Base-by-base conservation (phyloP, 129 eudicot genomes). In the Dittrichia graveolens region DNA sequence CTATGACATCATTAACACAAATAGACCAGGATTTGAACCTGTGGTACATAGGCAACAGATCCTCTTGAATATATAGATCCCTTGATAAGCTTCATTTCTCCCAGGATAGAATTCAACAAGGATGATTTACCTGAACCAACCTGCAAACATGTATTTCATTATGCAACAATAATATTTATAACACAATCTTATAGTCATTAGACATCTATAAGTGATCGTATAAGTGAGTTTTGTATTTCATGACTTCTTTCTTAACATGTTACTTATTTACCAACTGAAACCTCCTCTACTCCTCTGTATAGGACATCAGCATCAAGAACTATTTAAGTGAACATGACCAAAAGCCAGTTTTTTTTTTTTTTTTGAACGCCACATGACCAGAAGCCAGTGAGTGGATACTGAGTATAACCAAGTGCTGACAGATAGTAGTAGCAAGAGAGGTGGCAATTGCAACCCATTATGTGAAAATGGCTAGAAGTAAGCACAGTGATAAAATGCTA, bases 111-210 rank as follows among this genome's bases (percentile, higher is more conserved):
- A 75, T 84, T 83, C 65, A 93, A 79, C 74, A 93, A 78, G 75
- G 98, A 93, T 55, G 98, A 93, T 84, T 93, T 93, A 24, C 98
- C 98, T 24, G 96, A 93, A 50, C 98, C 98, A 65, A 93, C 96
- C 98, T 93, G 87, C 79, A 80, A 69, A 69, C 46, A 76, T 7
- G 48, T 56, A 81, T 47, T 46, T 61, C 42, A 58, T 43, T 52
- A 57, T 50, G 12, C 18, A 44, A 39, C 1, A n/a, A 13, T 62
- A 63, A 71, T 55, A n/a, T 3, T 14, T 31, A 47, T 14, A 69
- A 69, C 31, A 69, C 8, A n/a, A 47, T 50, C 24, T 8, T 16
- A 38, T 9, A 39, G 11, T 37, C 10, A 52, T 44, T 40, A 61
- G 39, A 68, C 48, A 68, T 18, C 48, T 68, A 35, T 14, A 15